phyloP scores from a whole-genome alignment of 192 early-diverging fungal species.

The Backusella tuberculispora region DNA sequence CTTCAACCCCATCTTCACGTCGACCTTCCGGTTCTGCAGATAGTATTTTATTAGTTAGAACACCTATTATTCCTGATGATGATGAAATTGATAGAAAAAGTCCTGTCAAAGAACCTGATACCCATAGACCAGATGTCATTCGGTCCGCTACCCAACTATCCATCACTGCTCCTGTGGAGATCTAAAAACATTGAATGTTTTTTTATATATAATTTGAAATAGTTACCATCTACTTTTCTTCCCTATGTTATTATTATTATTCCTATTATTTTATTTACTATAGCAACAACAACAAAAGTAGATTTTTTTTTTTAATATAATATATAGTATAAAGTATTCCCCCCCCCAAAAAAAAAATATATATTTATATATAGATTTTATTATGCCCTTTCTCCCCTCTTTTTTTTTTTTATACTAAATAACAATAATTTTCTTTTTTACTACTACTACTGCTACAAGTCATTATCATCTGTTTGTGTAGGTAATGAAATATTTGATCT shows the following conservation, averaged over 20 bases:
- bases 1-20: not conserved
- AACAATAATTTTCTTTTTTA: too few species aligned
- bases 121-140: conserved; percentile 36
- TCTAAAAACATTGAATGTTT: conserved; percentile 13
- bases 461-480: conserved; percentile 4
- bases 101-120: conserved; percentile 40
- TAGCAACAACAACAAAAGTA: not conserved
- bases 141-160: conserved; percentile 40
- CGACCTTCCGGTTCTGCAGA: conserved; percentile 21
- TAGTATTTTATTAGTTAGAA: conserved; percentile 20
- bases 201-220: conserved; percentile 10
- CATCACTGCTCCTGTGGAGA: conserved; percentile 30
- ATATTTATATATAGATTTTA: not conserved
- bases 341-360: not conserved
- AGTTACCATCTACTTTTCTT: conserved; percentile 2
- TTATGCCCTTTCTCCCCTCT: not conserved
- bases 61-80: conserved; percentile 11
- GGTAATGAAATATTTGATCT: conserved; percentile 6
- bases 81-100: conserved; percentile 20
- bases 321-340: not conserved
- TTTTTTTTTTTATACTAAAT: too few species aligned
- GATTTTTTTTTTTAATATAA: not conserved
- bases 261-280: not conserved
- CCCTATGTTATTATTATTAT: not conserved
- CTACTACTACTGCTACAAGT: not conserved